Evolutionary conservation across 2,329 filamentous ascomycete genomes (phyloP).

Genomic region (Exophiala sp.): DNA sequence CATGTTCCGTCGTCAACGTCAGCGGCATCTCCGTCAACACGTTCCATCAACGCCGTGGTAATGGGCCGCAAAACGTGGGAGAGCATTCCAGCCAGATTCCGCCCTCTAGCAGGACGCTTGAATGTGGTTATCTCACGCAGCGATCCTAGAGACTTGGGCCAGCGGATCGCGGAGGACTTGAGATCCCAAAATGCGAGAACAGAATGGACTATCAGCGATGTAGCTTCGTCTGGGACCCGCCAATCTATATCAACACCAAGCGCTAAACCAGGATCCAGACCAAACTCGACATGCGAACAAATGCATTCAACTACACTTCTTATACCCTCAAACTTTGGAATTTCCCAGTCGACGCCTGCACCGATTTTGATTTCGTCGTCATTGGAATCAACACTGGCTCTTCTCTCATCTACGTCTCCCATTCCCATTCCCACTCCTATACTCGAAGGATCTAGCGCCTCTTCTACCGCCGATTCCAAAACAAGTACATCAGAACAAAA

Average conservation of each 20-base stretch:
- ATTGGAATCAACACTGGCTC: constrained; percentile 13
- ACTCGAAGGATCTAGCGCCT: neutral
- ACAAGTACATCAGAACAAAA: constrained; percentile 1
- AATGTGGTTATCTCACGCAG: constrained; percentile 72
- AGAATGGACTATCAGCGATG: constrained; percentile 9
- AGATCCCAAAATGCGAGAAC: constrained; percentile 27
- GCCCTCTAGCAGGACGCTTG: constrained; percentile 70
- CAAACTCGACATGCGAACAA: too few species aligned
- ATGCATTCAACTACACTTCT: too few species aligned
- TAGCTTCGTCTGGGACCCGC: neutral
- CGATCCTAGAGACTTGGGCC: constrained; percentile 30
- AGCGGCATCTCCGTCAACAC: constrained; percentile 28
- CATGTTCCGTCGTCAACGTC: constrained; percentile 29
- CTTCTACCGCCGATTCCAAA: constrained; percentile 24
- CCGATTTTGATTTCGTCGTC: constrained; percentile 19
- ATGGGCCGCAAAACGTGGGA: constrained; percentile 99
- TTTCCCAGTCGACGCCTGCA: constrained; percentile 11
- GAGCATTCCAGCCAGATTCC: constrained; percentile 70
- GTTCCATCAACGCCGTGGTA: constrained; percentile 74
- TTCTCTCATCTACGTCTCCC: constrained; percentile 4
- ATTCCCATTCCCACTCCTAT: neutral
- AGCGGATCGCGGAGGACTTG: constrained; percentile 35
- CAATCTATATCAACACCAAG: neutral
- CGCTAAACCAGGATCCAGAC: too few species aligned
- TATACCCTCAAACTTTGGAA: too few species aligned